Base-by-base conservation (phyloP, 2,329 filamentous ascomycete species). In the Pestalotiopsis sp. region DNA sequence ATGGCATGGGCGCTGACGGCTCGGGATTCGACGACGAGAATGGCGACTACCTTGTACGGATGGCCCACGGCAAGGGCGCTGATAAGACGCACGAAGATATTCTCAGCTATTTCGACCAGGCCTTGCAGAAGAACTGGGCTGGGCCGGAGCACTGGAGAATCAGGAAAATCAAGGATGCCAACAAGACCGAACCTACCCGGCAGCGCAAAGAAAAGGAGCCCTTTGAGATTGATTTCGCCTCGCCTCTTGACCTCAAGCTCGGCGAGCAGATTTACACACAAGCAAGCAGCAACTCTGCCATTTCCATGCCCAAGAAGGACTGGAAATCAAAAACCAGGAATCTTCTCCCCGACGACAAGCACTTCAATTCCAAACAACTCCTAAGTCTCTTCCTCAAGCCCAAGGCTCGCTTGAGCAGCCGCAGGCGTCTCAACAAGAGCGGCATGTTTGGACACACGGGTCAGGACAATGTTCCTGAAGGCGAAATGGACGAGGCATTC, bases 61-160 rank as follows among this genome's bases (percentile, higher is more conserved):
- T 97, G 83, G 89, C 88, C 56, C 92, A 92, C 73, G 83, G 85
- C 17, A 86, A 88, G 65, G 89, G 90, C 67, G 86, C 86, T 64
- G 93, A 93, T 75, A 86, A 86, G 76, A 83, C 92, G 78, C 94
- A 98, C 77, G 94, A 98, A 74, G 95, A 97, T 75, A 97, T 99
- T 68, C 87, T 99, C n/a, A 92, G 93, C 77, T 99, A 98, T 82
- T 99, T 99, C 77, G 96, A 99, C 79, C 94, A 97, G 76, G 95
- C 95, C 2, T 83, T 98, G 58, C 93, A 96, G 78, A 98, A 97
- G 86, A 98, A 98, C 76, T 99, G 96, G 95, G 92, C 92, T 5
- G 97, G 94, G 63, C 95, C 96, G n/a, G 96, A 98, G 79, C 96
- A 99, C 81, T 99, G 96, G 96, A 92, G 95, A 73, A 98, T 99